Evolutionary conservation across 73 alveolate species (phyloP).

Genomic region (Paramecium sexaurelia): DNA sequence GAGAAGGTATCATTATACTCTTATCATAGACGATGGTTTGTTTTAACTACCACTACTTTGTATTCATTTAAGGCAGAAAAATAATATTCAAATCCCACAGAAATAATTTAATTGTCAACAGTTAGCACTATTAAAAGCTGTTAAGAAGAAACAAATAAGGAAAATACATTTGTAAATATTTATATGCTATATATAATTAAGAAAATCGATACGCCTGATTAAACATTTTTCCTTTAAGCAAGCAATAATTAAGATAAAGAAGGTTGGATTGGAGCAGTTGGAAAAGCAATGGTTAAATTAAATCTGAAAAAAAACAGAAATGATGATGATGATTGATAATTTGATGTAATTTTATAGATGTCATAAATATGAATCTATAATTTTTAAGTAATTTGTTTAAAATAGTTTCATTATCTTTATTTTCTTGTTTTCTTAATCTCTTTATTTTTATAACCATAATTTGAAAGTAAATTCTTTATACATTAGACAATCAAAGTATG

Average conservation of each 20-base stretch:
- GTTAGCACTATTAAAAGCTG: slow-evolving; percentile 85
- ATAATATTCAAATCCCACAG: slow-evolving; percentile 83
- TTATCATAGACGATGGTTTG: slow-evolving; percentile 80
- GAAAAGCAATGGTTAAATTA: slow-evolving; percentile 87
- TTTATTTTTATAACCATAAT: neutral
- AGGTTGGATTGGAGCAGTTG: slow-evolving; percentile 94
- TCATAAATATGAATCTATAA: neutral
- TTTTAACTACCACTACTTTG: slow-evolving; percentile 76
- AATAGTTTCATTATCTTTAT: neutral
- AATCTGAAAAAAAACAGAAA: slow-evolving; percentile 69
- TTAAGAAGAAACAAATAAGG: slow-evolving; percentile 80
- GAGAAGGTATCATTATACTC: slow-evolving; percentile 75
- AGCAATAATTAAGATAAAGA: slow-evolving; percentile 87
- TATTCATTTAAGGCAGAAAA: slow-evolving; percentile 81
- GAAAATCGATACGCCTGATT: slow-evolving; percentile 83
- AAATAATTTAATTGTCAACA: slow-evolving; percentile 73
- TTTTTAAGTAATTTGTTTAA: neutral
- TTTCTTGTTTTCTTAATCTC: neutral
- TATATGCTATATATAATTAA: slow-evolving; percentile 54
- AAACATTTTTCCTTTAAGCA: slow-evolving; percentile 81
- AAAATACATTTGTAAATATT: slow-evolving; percentile 72
- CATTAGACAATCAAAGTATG: neutral
- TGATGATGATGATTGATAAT: slow-evolving; percentile 53
- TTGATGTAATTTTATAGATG: neutral
- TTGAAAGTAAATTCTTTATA: neutral